phyloP scores from a whole-genome alignment of 352 stramenopile species.

The Globisporangium mamillatum region DNA sequence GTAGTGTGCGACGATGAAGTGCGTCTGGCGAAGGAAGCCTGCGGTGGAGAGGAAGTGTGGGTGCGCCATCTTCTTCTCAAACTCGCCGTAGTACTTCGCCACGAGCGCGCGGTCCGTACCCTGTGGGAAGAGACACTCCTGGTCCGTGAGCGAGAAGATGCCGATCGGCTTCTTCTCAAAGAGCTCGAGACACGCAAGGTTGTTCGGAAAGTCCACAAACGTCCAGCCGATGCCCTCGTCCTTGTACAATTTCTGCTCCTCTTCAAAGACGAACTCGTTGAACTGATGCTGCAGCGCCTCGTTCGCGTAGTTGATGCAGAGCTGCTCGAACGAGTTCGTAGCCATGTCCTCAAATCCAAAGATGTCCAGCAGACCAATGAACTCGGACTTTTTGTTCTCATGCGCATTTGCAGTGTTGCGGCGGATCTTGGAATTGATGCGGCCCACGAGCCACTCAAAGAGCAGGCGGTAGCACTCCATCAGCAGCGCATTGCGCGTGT shows the following conservation, averaged over 20 bases:
- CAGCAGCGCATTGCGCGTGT: slow-evolving; percentile 86
- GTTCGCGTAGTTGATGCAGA: slow-evolving; percentile 92
- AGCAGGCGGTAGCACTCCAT: slow-evolving; percentile 92
- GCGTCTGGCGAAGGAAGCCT: slow-evolving; percentile 46
- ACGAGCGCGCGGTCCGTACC: slow-evolving; percentile 68
- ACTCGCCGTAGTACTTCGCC: slow-evolving; percentile 77
- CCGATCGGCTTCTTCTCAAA: slow-evolving; percentile 78
- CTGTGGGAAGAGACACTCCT: slow-evolving; percentile 81
- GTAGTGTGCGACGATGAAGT: slow-evolving; percentile 88
- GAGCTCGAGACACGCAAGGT: slow-evolving; percentile 70
- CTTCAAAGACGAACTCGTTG: slow-evolving; percentile 91
- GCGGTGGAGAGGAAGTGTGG: slow-evolving; percentile 50
- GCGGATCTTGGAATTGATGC: slow-evolving; percentile 88
- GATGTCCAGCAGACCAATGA: slow-evolving; percentile 86
- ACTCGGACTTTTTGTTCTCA: slow-evolving; percentile 29
- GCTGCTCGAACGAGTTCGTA: slow-evolving; percentile 85
- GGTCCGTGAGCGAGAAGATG: slow-evolving; percentile 79
- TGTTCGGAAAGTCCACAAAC: slow-evolving; percentile 82
- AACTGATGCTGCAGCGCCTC: slow-evolving; percentile 88
- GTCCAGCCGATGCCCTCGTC: slow-evolving; percentile 73
- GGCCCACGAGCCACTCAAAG: slow-evolving; percentile 94
- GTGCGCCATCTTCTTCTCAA: slow-evolving; percentile 56
- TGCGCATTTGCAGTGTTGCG: slow-evolving; percentile 10
- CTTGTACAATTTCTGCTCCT: slow-evolving; percentile 78
- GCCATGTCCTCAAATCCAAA: slow-evolving; percentile 89